Base-by-base conservation (phyloP, 1,284 basidiomycete genomes). In the Thelephora terrestris region DNA sequence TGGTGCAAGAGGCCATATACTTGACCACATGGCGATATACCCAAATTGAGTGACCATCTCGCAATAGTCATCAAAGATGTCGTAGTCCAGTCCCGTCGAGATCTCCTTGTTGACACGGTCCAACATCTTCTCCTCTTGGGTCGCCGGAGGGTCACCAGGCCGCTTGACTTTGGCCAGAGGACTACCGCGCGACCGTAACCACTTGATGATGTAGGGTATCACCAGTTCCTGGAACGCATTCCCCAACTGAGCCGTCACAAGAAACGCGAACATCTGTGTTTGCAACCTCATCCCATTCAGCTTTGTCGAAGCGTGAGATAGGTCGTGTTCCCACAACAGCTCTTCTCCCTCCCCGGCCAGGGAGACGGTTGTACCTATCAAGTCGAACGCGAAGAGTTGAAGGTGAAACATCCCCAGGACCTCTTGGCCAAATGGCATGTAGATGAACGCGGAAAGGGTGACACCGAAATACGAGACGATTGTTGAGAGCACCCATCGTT, bases 31-130 rank as follows among this genome's bases (percentile, higher is more conserved):
- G 2, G 81, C 81, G 23, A 97, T 81, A 63, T 93, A 94, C 1
- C 95, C 95, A 61, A 96, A 95, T 64, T 93, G 85, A 3, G 89
- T 91, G 23, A 91, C 89, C 92, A 98, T 96, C 71, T 98, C 94
- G 58, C 81, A 83, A 64, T 94, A 97, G 67, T 96, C 93, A 50
- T 70, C 75, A 58, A 90, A 91, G 3, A 85, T 67, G 43, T 79
- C 77, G 59, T 97, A 97, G 36, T 84, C 79, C 0, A 93, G 89
- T 12, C 39, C 10, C 44, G 96, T 69, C 7, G 75, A 75, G 7
- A 87, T 82, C 68, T 99, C 88, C 48, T 73, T 68, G 44, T 87
- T 71, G 21, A 96, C 85, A 43, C 76, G 70, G 56, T 88, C 79
- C 56, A 98, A 67, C 61, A 89, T 90, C 47, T 75, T 74, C 18